These are phyloP conservation scores for Gnetum montanum DNA, from an alignment of 75 land plant species.

Conservation along the genomic window DNA sequence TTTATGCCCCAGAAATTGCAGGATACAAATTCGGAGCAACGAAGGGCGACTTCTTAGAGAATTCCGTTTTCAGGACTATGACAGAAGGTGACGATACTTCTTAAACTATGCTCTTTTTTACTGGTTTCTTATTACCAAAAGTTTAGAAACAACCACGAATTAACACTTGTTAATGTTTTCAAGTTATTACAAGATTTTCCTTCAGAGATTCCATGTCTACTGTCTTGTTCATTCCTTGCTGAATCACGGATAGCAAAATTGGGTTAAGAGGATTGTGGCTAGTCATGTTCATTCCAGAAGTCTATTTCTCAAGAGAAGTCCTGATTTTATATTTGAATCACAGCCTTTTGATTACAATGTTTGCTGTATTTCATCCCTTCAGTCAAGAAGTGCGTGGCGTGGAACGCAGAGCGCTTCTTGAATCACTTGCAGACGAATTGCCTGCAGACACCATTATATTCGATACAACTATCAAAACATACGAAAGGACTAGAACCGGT, in stretches of 20 bases:
- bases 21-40: slow-evolving; percentile 45
- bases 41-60: slow-evolving; percentile 45
- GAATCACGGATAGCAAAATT: background rate
- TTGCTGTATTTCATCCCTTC: background rate
- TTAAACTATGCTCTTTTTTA: too few relatives aligned
- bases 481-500: slow-evolving; percentile 17
- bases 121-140: too few relatives aligned
- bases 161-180: too few relatives aligned
- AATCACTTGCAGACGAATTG: slow-evolving; percentile 52
- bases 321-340: too few relatives aligned
- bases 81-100: slow-evolving; percentile 21
- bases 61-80: slow-evolving; percentile 47
- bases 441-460: slow-evolving; percentile 45
- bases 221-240: background rate
- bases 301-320: too few relatives aligned
- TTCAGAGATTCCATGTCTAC: too few relatives aligned
- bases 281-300: too few relatives aligned
- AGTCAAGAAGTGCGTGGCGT: slow-evolving; percentile 70
- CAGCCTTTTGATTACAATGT: too few relatives aligned
- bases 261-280: too few relatives aligned
- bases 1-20: slow-evolving; percentile 18
- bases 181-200: too few relatives aligned
- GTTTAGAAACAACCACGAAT: too few relatives aligned
- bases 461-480: slow-evolving; percentile 37
- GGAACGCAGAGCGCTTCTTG: slow-evolving; percentile 56